Evolutionary conservation across 1,284 basidiomycete genomes (phyloP).

Genomic region (Apiotrichum sp.): DNA sequence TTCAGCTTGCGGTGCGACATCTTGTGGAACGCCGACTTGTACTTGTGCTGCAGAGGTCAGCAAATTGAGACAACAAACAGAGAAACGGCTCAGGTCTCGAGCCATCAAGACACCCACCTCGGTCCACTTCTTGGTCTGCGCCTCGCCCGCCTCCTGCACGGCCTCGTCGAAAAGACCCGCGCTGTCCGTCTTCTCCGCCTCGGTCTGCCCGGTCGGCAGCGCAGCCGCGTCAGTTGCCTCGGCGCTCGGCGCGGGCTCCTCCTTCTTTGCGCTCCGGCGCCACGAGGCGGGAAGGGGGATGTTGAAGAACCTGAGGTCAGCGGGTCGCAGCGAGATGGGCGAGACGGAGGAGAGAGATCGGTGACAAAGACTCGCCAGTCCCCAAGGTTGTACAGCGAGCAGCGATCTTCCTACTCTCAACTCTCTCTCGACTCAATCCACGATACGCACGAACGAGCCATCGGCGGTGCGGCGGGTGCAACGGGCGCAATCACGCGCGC

Average conservation of each 20-base stretch:
- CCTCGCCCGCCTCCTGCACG: not conserved
- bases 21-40: slow-evolving; percentile 74
- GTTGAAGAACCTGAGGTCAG: slow-evolving; percentile 6
- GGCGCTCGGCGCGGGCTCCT: not conserved
- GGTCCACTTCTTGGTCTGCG: slow-evolving; percentile 13
- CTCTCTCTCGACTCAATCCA: too few relatives aligned
- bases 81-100: not conserved
- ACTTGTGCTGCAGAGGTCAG: slow-evolving; percentile 27
- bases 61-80: not conserved
- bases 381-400: too few relatives aligned
- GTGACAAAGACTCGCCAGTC: too few relatives aligned
- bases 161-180: slow-evolving; percentile 10
- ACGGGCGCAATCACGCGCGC: not conserved
- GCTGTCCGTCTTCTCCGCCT: not conserved
- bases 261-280: slow-evolving; percentile 9
- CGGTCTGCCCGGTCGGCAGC: not conserved
- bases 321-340: not conserved
- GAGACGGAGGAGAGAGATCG: too few relatives aligned
- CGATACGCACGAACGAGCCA: slow-evolving; percentile 4
- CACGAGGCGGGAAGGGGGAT: slow-evolving; percentile 8
- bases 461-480: not conserved
- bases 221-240: not conserved
- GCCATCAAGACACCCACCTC: too few relatives aligned
- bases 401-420: too few relatives aligned
- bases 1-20: slow-evolving; percentile 90